Conservation (phyloP, 495 filamentous ascomycete species). For the Chaetomidium leptoderma region DNA sequence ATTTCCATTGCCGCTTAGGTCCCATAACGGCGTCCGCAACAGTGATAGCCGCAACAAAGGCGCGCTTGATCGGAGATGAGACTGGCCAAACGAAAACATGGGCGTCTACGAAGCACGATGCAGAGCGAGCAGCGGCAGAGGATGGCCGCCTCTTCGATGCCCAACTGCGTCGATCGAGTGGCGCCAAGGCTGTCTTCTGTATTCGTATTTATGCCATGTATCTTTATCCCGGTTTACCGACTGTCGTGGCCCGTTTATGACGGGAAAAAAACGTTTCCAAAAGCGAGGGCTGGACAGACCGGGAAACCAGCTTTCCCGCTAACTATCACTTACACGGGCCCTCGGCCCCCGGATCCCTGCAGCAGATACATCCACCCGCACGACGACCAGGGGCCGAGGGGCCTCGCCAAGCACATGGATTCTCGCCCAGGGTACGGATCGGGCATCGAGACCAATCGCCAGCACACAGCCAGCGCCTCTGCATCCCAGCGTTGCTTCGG, state of each 20-base stretch:
- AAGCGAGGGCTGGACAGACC: conserved; percentile 4
- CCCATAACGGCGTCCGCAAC: not conserved
- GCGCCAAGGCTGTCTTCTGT: too few species aligned
- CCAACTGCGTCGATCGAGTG: not conserved
- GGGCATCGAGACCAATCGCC: conserved; percentile 19
- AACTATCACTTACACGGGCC: conserved; percentile 24
- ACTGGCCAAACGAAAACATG: not conserved
- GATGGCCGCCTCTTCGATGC: not conserved
- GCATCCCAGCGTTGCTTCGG: conserved; percentile 9
- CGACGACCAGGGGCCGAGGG: not conserved
- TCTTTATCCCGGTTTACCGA: too few species aligned
- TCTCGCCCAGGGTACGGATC: not conserved
- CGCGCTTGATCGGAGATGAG: conserved; percentile 4
- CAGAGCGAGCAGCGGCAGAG: too few species aligned
- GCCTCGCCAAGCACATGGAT: conserved; percentile 23
- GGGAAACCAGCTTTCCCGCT: conserved; percentile 17
- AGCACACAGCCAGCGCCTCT: conserved; percentile 3
- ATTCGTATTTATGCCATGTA: too few species aligned
- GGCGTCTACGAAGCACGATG: too few species aligned
- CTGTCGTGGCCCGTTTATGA: too few species aligned
- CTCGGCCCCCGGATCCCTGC: conserved; percentile 14
- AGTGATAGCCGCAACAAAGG: conserved; percentile 3
- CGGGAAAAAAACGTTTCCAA: not conserved
- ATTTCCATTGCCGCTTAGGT: conserved; percentile 17
- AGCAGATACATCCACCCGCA: not conserved